These are phyloP conservation scores for Aureobasidium sp. DNA, from an alignment of 2,329 filamentous ascomycete genomes.

Conservation along the genomic window DNA sequence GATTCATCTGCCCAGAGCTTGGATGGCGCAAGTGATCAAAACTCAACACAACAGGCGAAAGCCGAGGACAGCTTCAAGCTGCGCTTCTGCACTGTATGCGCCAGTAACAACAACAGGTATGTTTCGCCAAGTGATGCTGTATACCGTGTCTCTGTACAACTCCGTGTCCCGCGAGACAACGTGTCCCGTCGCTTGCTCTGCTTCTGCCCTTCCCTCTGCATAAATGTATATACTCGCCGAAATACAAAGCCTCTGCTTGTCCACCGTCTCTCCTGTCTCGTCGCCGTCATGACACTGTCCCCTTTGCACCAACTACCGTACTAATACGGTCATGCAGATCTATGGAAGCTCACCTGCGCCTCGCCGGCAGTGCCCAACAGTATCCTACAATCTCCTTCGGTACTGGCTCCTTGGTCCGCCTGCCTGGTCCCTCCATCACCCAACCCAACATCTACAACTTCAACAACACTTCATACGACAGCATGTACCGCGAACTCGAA, in stretches of 20 bases:
- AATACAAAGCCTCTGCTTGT: slow-evolving; percentile 9
- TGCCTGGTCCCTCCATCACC: slow-evolving; percentile 82
- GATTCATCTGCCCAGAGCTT: slow-evolving; percentile 21
- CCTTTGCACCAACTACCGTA: slow-evolving; percentile 2
- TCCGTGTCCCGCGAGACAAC: neutral
- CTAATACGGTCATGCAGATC: slow-evolving; percentile 59
- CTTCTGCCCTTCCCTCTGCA: neutral
- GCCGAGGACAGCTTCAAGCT: slow-evolving; percentile 67
- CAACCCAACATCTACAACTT: slow-evolving; percentile 98
- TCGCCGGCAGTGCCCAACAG: slow-evolving; percentile 60
- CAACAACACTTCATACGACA: slow-evolving; percentile 91
- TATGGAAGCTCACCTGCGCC: slow-evolving; percentile 98
- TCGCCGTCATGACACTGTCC: neutral
- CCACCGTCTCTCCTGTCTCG: neutral
- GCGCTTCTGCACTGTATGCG: slow-evolving; percentile 97
- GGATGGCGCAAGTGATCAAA: slow-evolving; percentile 31
- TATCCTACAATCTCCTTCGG: slow-evolving; percentile 99
- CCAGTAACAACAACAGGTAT: slow-evolving; percentile 93
- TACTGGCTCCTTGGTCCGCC: slow-evolving; percentile 85
- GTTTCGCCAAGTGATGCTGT: slow-evolving; percentile 20
- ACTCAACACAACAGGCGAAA: neutral
- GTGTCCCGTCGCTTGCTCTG: neutral
- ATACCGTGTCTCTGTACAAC: neutral
- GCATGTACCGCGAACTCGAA: slow-evolving; percentile 87
- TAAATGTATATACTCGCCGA: slow-evolving; percentile 11